Base-by-base conservation (phyloP, 106 monocot species). In the Dioscorea dumetorum region DNA sequence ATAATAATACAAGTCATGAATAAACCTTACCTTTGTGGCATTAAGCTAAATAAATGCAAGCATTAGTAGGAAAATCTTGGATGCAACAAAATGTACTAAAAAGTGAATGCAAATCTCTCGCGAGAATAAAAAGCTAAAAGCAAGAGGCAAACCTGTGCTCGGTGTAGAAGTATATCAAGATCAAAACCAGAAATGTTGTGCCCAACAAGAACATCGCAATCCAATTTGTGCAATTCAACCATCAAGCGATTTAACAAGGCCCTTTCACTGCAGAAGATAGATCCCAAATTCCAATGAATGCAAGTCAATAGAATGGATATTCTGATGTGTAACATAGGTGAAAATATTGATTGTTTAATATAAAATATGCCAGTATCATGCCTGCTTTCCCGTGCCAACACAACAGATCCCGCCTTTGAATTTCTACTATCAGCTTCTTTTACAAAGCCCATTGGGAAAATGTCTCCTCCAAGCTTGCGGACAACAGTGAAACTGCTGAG, bases 131-230 rank as follows among this genome's bases (percentile, higher is more conserved):
- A 54, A 54, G 54, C 54, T n/a, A 48, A n/a, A 49, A 2, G 24
- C 48, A 24, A 32, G 57, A 54, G 51, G 50, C 66, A 70, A 66
- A 95, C 95, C 95, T 95, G 95, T 72, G 85, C 79, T 79, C 97
- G 81, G 34, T 97, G 88, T 35, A 97, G 88, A 79, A 97, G 91
- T 60, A 97, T 82, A 75, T 97, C 97, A 72, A 97, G 83, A 72
- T 97, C 97, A 81, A 97, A 97, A 49, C 97, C 92, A 61, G 97
- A 97, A 60, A 97, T 97, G 62, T 97, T 97, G 63, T 97, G 97
- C 22, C 97, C 97, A 62, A 97, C 87, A 80, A 97, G 86, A 65
- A 86, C 82, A 77, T 97, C 97, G 72, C 79, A 79, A 60, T 97
- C 97, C 76, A 97, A 49, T 78, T 92, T 97, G 78, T 84, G 80